Evolutionary conservation across 805 yeast genomes (phyloP), one percentile per base, ranked within the genome.

Genomic region (Zygosaccharomyces kombuchaensis): DNA sequence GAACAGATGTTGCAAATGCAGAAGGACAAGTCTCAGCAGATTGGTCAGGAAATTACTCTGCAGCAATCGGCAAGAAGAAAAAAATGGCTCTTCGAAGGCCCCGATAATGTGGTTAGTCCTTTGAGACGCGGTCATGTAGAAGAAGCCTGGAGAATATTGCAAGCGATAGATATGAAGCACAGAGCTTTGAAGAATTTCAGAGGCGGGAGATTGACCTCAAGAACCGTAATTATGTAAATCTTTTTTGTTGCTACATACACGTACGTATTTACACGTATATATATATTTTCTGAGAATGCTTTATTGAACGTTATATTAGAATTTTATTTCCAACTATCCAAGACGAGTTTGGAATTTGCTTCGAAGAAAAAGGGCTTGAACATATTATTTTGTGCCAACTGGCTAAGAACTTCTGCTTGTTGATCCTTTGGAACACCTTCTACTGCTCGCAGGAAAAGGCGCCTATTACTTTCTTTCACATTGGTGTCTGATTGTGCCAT

Each of bases 141-240:
- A 48, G 96, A 88, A 59, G 96, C 97, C 0, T 88, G 93, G 89
- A 72, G 96, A 57, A 68, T 83, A 43, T 65, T 87, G 35, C 96
- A 89, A 63, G 66, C 72, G 1, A 68, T 67, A 1, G 74, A 75
- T 36, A 77, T 77, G 57, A 76, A 73, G 37, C 82, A 79, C 51
- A 78, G 75, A 48, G 84, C 93, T 2, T 62, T 81, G 35, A 72
- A 88, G 48, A 81, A 84, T 43, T 87, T 82, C 62, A 77, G 81
- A 26, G 96, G 74, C 9, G 69, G 72, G 5, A 63, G 69, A 53
- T 35, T 69, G 14, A 55, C 58, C 16, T 57, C 69, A 3, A 56
- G 61, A 30, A 56, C 73, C 2, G 67, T 60, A 27, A 57, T 70
- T 44, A 63, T 70, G 46, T 70, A 56, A 48, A 10, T 22, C 26